Evolutionary conservation across 345 rosid species (phyloP).

Genomic region (Schrenkiella parvula): DNA sequence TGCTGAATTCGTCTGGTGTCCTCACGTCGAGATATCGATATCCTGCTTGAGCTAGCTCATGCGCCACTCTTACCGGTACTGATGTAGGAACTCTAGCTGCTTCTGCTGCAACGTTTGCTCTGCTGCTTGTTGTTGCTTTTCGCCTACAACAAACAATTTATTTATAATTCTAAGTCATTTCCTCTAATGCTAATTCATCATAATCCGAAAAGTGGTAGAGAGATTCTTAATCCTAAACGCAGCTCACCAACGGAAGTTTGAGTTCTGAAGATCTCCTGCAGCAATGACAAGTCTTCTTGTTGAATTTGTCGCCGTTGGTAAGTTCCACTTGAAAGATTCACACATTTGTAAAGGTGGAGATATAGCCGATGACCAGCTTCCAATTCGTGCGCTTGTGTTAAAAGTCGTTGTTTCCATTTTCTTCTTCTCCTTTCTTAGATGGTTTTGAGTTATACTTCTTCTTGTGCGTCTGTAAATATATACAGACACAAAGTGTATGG

Average conservation of each 20-base stretch:
- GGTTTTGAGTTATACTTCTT: background rate
- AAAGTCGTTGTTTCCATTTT: conserved; percentile 16
- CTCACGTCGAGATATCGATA: conserved; percentile 70
- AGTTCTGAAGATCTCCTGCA: conserved; percentile 12
- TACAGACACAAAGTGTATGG: background rate
- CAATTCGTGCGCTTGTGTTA: conserved; percentile 9
- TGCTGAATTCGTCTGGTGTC: conserved; percentile 76
- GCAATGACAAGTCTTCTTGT: background rate
- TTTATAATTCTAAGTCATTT: background rate
- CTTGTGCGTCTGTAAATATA: background rate
- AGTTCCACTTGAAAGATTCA: background rate
- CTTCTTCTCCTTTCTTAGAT: background rate
- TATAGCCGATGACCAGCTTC: conserved; percentile 21
- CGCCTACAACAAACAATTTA: conserved; percentile 3
- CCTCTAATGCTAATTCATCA: background rate
- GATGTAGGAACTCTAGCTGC: conserved; percentile 60
- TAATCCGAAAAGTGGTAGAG: background rate
- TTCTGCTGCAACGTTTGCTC: conserved; percentile 35
- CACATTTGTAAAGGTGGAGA: background rate
- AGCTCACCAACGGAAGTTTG: conserved; percentile 30
- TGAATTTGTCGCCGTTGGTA: conserved; percentile 2
- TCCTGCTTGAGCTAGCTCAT: conserved; percentile 83
- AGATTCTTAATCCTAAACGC: background rate
- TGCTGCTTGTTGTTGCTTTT: conserved; percentile 21
- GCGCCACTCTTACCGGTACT: conserved; percentile 87